These are phyloP conservation scores for Nectriaceae sp. DNA, from an alignment of 2,329 filamentous ascomycete genomes.

Conservation along the genomic window DNA sequence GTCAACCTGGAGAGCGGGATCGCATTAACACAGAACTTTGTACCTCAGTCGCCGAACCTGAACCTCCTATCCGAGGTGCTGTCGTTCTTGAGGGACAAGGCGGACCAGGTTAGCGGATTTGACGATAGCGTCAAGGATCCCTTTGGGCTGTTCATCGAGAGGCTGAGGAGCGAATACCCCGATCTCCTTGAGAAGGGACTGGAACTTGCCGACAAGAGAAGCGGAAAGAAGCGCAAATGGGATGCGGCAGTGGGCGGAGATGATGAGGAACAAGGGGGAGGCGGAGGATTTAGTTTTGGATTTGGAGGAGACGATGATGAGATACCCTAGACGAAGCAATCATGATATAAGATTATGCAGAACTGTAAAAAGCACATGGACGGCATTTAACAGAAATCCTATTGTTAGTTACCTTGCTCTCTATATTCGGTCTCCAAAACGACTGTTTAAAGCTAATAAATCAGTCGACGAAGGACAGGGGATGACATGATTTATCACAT, in stretches of 20 bases:
- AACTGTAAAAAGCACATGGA: background rate
- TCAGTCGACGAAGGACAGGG: background rate
- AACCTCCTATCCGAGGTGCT: constrained; percentile 72
- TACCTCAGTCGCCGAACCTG: constrained; percentile 61
- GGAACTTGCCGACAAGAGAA: constrained; percentile 63
- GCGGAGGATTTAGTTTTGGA: constrained; percentile 54
- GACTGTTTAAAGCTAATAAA: too few species aligned
- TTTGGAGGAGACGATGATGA: constrained; percentile 54
- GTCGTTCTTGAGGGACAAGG: constrained; percentile 77
- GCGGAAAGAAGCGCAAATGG: constrained; percentile 80
- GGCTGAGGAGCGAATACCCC: constrained; percentile 64
- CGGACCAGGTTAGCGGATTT: constrained; percentile 88
- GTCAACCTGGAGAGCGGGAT: constrained; percentile 85
- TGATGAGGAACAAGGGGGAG: constrained; percentile 35
- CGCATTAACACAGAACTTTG: constrained; percentile 94
- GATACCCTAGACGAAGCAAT: constrained; percentile 36
- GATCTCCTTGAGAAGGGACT: constrained; percentile 68
- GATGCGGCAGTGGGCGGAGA: constrained; percentile 64
- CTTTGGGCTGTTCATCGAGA: constrained; percentile 72
- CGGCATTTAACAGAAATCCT: too few species aligned
- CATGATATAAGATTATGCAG: background rate
- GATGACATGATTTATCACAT: constrained; percentile 1
- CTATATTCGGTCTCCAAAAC: too few species aligned
- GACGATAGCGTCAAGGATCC: constrained; percentile 69
- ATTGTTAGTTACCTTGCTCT: too few species aligned